These are phyloP conservation scores for Thalassiosira ordinaria DNA, from an alignment of 352 stramenopile species.

Conservation along the genomic window DNA sequence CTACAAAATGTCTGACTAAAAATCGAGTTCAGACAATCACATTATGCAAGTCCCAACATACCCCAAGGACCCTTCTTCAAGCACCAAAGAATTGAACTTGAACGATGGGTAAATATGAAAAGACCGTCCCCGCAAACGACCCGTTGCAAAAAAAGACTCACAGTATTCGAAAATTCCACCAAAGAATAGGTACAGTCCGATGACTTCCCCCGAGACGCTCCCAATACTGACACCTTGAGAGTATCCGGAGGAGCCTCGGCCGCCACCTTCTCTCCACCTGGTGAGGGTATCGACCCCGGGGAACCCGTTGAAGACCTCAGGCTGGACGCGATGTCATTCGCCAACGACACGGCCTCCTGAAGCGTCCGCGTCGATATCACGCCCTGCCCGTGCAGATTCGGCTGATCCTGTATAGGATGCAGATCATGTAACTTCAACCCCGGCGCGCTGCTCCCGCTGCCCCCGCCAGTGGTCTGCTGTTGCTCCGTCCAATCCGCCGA, in stretches of 20 bases:
- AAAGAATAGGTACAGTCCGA: conserved; percentile 52
- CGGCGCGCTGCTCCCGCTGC: neutral
- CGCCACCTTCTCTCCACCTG: neutral
- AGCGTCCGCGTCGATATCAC: neutral
- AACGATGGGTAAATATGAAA: too few species aligned
- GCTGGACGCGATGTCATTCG: too few species aligned
- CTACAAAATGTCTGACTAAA: too few species aligned
- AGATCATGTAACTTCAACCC: neutral
- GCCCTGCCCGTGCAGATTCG: neutral
- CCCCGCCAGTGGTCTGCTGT: neutral
- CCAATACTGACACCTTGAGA: conserved; percentile 52
- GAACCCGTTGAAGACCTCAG: too few species aligned
- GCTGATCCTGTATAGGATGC: neutral
- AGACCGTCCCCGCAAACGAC: too few species aligned
- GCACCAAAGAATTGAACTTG: too few species aligned
- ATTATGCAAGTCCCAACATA: too few species aligned
- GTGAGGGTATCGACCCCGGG: too few species aligned
- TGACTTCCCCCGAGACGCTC: conserved; percentile 32
- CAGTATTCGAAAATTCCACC: conserved; percentile 64
- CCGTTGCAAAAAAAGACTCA: conserved; percentile 41
- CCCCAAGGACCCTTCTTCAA: too few species aligned
- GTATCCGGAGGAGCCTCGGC: conserved; percentile 37
- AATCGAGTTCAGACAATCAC: too few species aligned
- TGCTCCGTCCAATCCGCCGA: neutral
- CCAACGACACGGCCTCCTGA: too few species aligned